Base-by-base conservation (phyloP, 495 filamentous ascomycete species). In the Pseudevernia furfuracea region DNA sequence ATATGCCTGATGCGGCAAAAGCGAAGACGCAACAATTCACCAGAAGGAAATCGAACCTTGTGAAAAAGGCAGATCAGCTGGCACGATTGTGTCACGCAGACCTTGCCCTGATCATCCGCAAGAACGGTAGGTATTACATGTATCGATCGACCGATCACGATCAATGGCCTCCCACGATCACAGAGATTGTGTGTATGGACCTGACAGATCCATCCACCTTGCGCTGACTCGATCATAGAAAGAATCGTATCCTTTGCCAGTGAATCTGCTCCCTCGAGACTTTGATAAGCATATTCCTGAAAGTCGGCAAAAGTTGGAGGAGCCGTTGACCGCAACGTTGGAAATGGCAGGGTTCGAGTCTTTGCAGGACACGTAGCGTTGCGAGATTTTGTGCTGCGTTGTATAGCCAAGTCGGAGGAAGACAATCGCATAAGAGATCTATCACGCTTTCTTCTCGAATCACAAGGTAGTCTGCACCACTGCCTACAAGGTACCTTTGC, bases 61-160 rank as follows among this genome's bases (percentile, higher is more conserved):
- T 68, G n/a, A 70, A 65, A 53, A 68, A 70, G 62, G 34, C 49
- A 65, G 44, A 70, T 66, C 34, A 70, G 60, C 62, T 70, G 25
- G 63, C 63, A 55, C 55, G 62, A 36, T 61, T 70, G 34, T 70
- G 46, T 66, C 49, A 58, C 36, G 58, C 59, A 62, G 66, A 66
- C 38, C 11, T 68, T 65, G 63, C 63, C 48, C 46, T 65, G 30
- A 64, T 68, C 60, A 70, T 70, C 61, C 53, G 59, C 61, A 67
- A 55, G 61, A 64, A 58, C 46, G 60, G 65, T 21, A 69, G 65
- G 59, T 69, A 69, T 60, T 69, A 69, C 64, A 64, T 43, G 37
- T 69, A 69, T 58, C 34, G 23, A 53, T 69, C 56, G 30, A n/a
- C n/a, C n/a, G n/a, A n/a, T n/a, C n/a, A n/a, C n/a, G n/a, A n/a